These are phyloP conservation scores for Trichoderma sp. DNA, from an alignment of 2,329 filamentous ascomycete species.

Conservation along the genomic window DNA sequence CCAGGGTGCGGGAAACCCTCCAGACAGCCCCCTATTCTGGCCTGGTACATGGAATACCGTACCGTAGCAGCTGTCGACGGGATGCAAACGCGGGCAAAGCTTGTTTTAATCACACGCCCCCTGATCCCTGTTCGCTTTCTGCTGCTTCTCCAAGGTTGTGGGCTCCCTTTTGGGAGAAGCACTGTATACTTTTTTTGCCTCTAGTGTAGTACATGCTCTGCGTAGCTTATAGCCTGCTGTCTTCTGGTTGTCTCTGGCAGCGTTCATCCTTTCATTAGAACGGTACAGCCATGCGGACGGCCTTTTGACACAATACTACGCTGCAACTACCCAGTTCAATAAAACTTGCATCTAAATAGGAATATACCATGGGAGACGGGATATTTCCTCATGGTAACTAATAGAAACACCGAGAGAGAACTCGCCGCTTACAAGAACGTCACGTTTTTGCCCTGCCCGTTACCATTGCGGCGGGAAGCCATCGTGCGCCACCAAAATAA, in stretches of 20 bases:
- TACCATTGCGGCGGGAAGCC: not conserved
- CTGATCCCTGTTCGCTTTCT: not conserved
- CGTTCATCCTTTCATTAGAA: not conserved
- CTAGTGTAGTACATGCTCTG: not conserved
- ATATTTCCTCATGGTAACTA: too few relatives aligned
- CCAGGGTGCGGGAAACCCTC: not conserved
- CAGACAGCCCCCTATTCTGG: not conserved
- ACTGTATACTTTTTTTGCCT: constrained; percentile 1
- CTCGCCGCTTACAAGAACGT: not conserved
- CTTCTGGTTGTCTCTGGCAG: not conserved
- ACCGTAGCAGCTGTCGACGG: not conserved
- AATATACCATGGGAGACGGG: too few relatives aligned
- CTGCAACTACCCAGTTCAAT: too few relatives aligned
- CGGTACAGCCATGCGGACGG: not conserved
- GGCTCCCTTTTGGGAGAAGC: not conserved
- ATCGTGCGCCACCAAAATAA: too few relatives aligned
- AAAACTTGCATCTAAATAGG: too few relatives aligned
- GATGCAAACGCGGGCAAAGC: not conserved
- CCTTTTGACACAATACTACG: not conserved
- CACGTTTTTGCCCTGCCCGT: not conserved
- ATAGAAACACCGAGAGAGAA: too few relatives aligned
- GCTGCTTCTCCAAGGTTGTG: not conserved
- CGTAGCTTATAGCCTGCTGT: not conserved
- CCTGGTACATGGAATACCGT: not conserved
- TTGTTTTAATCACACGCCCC: constrained; percentile 17